Conservation (phyloP, 257 asterid species). For the Ophiorrhiza pumila region DNA sequence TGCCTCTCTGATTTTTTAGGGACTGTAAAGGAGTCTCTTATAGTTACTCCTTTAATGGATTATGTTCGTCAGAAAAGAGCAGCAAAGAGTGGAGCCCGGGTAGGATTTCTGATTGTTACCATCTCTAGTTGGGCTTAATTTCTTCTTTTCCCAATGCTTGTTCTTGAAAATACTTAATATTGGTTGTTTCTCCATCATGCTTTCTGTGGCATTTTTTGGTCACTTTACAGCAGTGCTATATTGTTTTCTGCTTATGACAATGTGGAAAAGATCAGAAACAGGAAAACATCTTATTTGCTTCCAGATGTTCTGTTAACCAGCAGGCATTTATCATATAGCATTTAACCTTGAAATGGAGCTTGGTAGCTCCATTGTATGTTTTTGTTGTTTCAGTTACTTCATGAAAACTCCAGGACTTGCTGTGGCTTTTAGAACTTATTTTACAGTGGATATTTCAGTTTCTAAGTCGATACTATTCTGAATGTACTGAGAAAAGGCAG, state of each 20-base stretch:
- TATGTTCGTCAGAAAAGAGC: slow-evolving; percentile 95
- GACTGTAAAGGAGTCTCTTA: slow-evolving; percentile 67
- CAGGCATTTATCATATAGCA: no score
- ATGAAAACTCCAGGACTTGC: not conserved
- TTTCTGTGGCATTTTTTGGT: not conserved
- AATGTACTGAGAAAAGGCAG: not conserved
- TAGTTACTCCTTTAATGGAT: slow-evolving; percentile 93
- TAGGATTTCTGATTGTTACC: slow-evolving; percentile 33
- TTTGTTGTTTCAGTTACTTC: not conserved
- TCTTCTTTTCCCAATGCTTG: slow-evolving; percentile 1
- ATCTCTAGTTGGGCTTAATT: slow-evolving; percentile 16
- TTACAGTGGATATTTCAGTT: not conserved
- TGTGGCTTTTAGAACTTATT: not conserved
- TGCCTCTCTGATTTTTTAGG: slow-evolving; percentile 46
- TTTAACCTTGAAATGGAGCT: not conserved
- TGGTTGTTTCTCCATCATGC: not conserved
- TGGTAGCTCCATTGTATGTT: not conserved
- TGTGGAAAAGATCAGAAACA: not conserved
- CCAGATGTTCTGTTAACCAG: not conserved
- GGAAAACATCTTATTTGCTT: not conserved
- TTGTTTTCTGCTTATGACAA: not conserved
- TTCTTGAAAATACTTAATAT: not conserved
- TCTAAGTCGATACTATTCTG: not conserved
- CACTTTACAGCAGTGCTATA: not conserved
- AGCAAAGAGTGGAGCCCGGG: slow-evolving; percentile 86